These are phyloP conservation scores for Capsella rubella DNA, from an alignment of 441 rosid genomes.

Conservation along the genomic window DNA sequence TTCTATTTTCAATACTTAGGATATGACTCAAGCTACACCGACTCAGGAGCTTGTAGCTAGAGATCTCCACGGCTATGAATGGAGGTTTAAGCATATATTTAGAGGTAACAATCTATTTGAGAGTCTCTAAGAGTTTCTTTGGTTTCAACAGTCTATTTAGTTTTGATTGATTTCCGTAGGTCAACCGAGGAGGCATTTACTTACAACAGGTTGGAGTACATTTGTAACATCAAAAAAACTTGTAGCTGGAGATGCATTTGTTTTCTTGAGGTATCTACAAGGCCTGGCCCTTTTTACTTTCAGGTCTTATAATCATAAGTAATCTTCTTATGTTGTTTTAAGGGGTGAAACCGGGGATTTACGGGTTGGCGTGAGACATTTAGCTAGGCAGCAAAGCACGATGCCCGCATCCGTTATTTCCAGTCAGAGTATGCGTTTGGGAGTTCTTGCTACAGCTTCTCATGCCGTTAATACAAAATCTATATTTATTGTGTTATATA, in stretches of 20 bases:
- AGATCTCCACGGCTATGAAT: slow-evolving; percentile 88
- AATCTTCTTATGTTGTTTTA: slow-evolving; percentile 30
- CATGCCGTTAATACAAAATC: slow-evolving; percentile 83
- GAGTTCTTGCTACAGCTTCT: slow-evolving; percentile 98
- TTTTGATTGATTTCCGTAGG: slow-evolving; percentile 49
- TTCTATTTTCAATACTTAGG: slow-evolving; percentile 48
- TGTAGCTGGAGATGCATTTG: slow-evolving; percentile 93
- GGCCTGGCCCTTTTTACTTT: not conserved
- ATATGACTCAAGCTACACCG: slow-evolving; percentile 86
- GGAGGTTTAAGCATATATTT: slow-evolving; percentile 95
- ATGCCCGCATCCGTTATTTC: slow-evolving; percentile 96
- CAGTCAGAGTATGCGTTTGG: slow-evolving; percentile 97
- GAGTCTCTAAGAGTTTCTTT: not conserved
- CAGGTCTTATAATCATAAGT: not conserved
- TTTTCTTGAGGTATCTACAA: slow-evolving; percentile 75
- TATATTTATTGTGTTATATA: slow-evolving; percentile 83
- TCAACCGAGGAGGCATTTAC: slow-evolving; percentile 95
- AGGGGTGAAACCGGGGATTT: slow-evolving; percentile 80
- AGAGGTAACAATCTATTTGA: slow-evolving; percentile 61
- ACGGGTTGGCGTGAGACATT: slow-evolving; percentile 85
- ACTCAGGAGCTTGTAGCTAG: slow-evolving; percentile 84
- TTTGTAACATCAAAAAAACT: slow-evolving; percentile 90
- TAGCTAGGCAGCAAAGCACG: slow-evolving; percentile 66
- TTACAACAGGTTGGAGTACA: slow-evolving; percentile 98
- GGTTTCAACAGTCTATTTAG: not conserved